These are phyloP conservation scores for Musa beccarii DNA, from an alignment of 176 grass and related monocot genomes.

Conservation along the genomic window DNA sequence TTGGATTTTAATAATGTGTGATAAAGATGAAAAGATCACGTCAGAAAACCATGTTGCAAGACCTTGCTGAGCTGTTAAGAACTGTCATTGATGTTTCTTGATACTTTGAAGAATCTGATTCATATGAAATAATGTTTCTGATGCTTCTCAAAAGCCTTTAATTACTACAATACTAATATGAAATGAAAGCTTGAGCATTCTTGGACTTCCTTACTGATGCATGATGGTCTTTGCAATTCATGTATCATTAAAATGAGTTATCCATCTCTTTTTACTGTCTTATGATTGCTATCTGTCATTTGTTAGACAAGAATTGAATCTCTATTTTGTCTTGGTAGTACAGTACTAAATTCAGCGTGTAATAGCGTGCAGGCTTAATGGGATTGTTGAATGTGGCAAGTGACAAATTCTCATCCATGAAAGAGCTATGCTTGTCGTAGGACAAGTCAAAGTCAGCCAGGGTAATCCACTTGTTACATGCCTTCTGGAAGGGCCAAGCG, in stretches of 20 bases:
- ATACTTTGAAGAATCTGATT: too few relatives aligned
- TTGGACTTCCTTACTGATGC: too few relatives aligned
- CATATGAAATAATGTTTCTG: too few relatives aligned
- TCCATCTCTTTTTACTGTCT: neutral
- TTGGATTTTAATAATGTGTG: too few relatives aligned
- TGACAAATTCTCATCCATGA: conserved; percentile 59
- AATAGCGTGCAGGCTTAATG: conserved; percentile 41
- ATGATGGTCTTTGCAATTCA: neutral
- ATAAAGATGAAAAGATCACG: too few relatives aligned
- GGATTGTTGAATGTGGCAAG: conserved; percentile 82
- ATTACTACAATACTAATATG: too few relatives aligned
- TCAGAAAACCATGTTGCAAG: too few relatives aligned
- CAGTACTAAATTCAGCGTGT: neutral
- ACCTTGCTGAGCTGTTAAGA: too few relatives aligned
- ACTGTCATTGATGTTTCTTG: too few relatives aligned
- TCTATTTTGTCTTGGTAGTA: neutral
- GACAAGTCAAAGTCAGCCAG: conserved; percentile 87
- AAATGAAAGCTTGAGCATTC: too few relatives aligned
- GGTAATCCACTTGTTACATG: conserved; percentile 91
- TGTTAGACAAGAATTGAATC: neutral
- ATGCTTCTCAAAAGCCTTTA: too few relatives aligned
- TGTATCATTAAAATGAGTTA: neutral
- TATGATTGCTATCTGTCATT: neutral
- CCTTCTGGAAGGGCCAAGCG: conserved; percentile 86
- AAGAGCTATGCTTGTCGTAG: conserved; percentile 81